Base-by-base conservation (phyloP, 208 protist species). In the Acanthamoeba castellanii region DNA sequence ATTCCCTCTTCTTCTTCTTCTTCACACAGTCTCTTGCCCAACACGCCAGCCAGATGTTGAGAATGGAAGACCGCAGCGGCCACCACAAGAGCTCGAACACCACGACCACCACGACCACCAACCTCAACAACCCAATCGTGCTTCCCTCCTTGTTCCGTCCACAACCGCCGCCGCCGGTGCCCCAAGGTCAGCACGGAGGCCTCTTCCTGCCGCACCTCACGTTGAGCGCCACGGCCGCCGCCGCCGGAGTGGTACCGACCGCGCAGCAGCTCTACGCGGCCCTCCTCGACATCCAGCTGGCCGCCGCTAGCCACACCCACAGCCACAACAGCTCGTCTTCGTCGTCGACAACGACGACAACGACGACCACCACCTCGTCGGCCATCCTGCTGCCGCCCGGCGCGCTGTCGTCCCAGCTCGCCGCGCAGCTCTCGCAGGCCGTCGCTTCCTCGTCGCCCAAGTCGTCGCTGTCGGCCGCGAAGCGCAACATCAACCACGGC, bases 181-280 rank as follows among this genome's bases (percentile, higher is more conserved):
- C 42, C 42, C 64, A 72, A 34, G 1, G 4, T 9, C 68, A 42
- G 0, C 27, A 45, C 14, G 68, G 68, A 11, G 34, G 68, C 68
- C 30, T 76, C n/a, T 76, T 16, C 68, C 34, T 76, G 32, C 68
- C 68, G 0, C 68, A 76, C 32, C 27, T 76, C 9, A 27, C 30
- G n/a, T 45, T 30, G 5, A 76, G 3, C 18, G 59, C 68, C 68
- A 42, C 34, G 32, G 59, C 57, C 18, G 18, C 3, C 18, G 13
- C 22, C 59, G 20, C 20, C 59, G 55, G 55, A 45, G 42, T 45
- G 14, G 32, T 76, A 20, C 68, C 68, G 9, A 76, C 68, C 1
- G 66, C 72, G n/a, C 81, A 66, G 30, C 42, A 88, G 50, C 81
- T 88, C 81, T 88, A 88, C 81, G 27, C 64, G 81, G 81, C 81